phyloP scores from a whole-genome alignment of 106 monocot species.

The Apostasia shenzhenica region DNA sequence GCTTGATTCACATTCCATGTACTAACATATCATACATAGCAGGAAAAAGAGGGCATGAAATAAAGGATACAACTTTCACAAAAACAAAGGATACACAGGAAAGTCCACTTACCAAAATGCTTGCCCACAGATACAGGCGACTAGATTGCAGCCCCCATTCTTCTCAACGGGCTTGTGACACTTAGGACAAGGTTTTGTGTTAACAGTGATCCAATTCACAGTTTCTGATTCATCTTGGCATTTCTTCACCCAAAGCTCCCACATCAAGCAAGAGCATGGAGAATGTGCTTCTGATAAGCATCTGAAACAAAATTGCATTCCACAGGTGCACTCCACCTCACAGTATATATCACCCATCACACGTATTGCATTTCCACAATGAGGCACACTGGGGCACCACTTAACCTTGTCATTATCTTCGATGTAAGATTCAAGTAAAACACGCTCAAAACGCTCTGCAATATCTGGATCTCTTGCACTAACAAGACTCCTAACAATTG shows the following conservation, averaged over 20 bases:
- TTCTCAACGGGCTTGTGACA: slow-evolving; percentile 91
- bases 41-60: too few relatives aligned
- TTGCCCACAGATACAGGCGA: slow-evolving; percentile 85
- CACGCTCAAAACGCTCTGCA: slow-evolving; percentile 84
- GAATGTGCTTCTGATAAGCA: slow-evolving; percentile 84
- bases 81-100: neutral
- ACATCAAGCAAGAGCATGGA: slow-evolving; percentile 93
- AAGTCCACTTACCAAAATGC: slow-evolving; percentile 69
- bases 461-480: slow-evolving; percentile 50
- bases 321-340: slow-evolving; percentile 94
- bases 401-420: slow-evolving; percentile 96
- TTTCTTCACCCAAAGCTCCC: slow-evolving; percentile 88
- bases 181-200: slow-evolving; percentile 93
- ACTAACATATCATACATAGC: too few relatives aligned
- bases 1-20: too few relatives aligned
- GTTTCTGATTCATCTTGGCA: slow-evolving; percentile 91
- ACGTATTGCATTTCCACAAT: slow-evolving; percentile 94
- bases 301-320: slow-evolving; percentile 83
- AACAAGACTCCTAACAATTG: slow-evolving; percentile 52
- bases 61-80: too few relatives aligned
- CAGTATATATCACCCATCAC: slow-evolving; percentile 71
- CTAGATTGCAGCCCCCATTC: slow-evolving; percentile 96
- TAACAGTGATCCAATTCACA: slow-evolving; percentile 87
- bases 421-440: slow-evolving; percentile 87
- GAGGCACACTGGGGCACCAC: slow-evolving; percentile 84